These are phyloP conservation scores for Vitis amurensis DNA, from an alignment of 164 flowering plant species.

Conservation along the genomic window DNA sequence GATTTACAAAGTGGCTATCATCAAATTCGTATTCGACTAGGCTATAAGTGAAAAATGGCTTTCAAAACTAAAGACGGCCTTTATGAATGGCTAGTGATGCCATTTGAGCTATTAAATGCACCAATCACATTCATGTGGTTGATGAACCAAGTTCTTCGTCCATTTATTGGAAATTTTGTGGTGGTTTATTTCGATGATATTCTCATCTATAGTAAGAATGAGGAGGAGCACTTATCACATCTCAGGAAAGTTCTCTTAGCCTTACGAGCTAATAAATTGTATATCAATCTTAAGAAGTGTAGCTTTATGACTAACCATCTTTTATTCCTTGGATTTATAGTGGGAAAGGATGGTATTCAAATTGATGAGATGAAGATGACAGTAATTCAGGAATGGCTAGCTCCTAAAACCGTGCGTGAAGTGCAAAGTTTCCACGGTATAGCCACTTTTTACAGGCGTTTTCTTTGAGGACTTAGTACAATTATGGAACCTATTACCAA, in stretches of 20 bases:
- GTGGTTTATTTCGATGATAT: no score
- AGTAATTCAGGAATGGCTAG: background rate
- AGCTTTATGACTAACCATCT: background rate
- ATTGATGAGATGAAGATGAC: background rate
- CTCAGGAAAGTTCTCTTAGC: background rate
- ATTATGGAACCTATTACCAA: background rate
- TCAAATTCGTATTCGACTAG: no score
- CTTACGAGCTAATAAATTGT: background rate
- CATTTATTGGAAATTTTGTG: no score
- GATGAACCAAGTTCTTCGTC: no score
- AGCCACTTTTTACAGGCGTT: conserved; percentile 1
- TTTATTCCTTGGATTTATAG: conserved; percentile 1
- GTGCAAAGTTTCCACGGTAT: background rate
- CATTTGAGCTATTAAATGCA: no score
- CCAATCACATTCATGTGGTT: no score
- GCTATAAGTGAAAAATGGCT: no score
- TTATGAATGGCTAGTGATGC: no score
- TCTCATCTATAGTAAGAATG: no score
- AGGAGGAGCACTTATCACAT: no score
- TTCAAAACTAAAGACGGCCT: no score
- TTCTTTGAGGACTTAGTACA: background rate
- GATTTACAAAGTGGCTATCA: no score
- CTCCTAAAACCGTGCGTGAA: background rate
- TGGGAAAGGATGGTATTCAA: background rate
- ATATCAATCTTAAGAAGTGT: conserved; percentile 6